Conservation (phyloP, 768 basidiomycete genomes). For the Nidula microcarpa region DNA sequence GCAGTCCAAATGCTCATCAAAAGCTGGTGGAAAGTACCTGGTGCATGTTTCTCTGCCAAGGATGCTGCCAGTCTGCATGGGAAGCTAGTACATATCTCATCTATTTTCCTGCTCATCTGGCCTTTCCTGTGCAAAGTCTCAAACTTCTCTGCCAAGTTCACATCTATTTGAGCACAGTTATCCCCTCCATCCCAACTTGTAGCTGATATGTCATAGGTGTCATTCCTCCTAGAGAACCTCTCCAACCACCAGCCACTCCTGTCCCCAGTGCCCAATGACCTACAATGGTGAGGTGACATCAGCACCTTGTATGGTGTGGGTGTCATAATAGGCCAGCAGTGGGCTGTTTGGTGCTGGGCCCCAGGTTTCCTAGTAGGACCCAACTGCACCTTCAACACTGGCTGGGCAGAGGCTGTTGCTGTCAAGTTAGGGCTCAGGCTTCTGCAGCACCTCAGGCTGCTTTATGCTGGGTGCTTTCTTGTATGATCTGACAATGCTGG, state of each 20-base stretch:
- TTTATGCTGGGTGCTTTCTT: constrained; percentile 6
- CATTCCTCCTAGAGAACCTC: constrained; percentile 11
- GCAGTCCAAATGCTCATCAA: background rate
- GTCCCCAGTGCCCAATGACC: constrained; percentile 15
- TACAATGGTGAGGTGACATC: constrained; percentile 31
- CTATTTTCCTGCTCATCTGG: background rate
- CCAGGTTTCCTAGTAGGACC: constrained; percentile 24
- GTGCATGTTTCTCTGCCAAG: constrained; percentile 1
- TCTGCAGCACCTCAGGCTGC: constrained; percentile 1
- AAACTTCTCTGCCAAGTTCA: background rate
- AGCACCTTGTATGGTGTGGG: constrained; percentile 31
- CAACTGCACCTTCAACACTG: constrained; percentile 20
- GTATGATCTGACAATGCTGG: constrained; percentile 31
- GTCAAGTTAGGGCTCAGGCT: constrained; percentile 27
- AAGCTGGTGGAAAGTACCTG: constrained; percentile 4
- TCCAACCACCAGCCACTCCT: constrained; percentile 14
- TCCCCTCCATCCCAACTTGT: constrained; percentile 17
- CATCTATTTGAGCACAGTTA: constrained; percentile 19
- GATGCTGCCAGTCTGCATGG: constrained; percentile 10
- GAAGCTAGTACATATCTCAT: background rate
- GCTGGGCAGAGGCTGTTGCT: constrained; percentile 35
- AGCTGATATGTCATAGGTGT: constrained; percentile 19
- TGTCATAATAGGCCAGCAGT: constrained; percentile 18
- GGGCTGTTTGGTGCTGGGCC: constrained; percentile 24
- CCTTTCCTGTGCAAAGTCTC: background rate